A percentile compares a stretch with the other conserved stretches of the same genome.
Evolutionary conservation across 192 early-diverging fungal genomes (phyloP).

Genomic region (Allomyces macrogynus): DNA sequence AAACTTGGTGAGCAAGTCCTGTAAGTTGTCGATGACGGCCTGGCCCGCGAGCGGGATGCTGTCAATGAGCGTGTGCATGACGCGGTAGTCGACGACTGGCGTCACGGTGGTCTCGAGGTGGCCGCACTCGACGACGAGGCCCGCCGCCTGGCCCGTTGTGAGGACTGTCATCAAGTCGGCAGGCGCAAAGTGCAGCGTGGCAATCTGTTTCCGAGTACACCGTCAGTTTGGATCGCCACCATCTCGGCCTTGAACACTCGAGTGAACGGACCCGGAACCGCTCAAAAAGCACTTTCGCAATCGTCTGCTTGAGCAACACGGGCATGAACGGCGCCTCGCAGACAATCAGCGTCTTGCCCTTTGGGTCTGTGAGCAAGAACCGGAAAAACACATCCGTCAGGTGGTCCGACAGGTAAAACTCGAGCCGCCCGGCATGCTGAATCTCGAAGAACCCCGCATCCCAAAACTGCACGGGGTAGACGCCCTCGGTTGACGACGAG

Average conservation of each 20-base stretch:
- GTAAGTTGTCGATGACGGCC: not conserved
- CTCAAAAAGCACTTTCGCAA: constrained; percentile 52
- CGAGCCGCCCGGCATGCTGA: not conserved
- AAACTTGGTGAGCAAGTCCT: not conserved
- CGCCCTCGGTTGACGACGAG: not conserved
- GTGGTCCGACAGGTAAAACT: not conserved
- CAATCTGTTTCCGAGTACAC: constrained; percentile 26
- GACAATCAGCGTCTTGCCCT: constrained; percentile 61
- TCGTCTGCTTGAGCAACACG: constrained; percentile 34
- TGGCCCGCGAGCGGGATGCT: not conserved
- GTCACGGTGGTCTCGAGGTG: constrained; percentile 50
- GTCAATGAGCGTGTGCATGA: not conserved
- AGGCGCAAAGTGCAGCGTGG: constrained; percentile 56
- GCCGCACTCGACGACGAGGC: constrained; percentile 74
- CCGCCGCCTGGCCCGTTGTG: constrained; percentile 53
- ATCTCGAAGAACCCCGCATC: not conserved
- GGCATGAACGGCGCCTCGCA: constrained; percentile 57
- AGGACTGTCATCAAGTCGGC: constrained; percentile 47
- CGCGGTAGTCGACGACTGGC: constrained; percentile 32
- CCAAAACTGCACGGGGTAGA: not conserved
- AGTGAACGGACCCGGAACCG: constrained; percentile 35
- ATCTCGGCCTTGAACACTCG: not conserved
- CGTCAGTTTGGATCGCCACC: not conserved
- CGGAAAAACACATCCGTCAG: constrained; percentile 11
- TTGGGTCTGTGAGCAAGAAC: constrained; percentile 59